These are phyloP conservation scores for Geotrichum restrictum DNA, from an alignment of 1,139 yeast genomes.

Conservation along the genomic window DNA sequence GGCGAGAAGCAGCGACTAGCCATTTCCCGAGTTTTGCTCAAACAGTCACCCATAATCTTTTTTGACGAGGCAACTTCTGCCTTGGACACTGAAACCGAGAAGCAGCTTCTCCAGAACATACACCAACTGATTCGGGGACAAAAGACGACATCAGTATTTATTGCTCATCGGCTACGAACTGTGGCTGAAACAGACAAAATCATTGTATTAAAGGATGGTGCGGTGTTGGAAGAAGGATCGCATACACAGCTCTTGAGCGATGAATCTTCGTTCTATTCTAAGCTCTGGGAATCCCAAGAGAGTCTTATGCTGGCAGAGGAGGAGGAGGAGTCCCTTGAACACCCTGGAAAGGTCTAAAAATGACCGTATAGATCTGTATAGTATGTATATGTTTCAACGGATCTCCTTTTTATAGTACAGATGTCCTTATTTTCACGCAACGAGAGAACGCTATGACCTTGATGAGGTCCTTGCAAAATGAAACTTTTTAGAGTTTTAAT, in stretches of 20 bases:
- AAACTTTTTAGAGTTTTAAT: no score
- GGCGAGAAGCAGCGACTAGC: constrained; percentile 97
- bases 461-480: no score
- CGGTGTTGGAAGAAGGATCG: constrained; percentile 81
- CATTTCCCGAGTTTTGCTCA: constrained; percentile 79
- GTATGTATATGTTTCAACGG: neutral
- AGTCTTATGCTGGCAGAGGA: constrained; percentile 34
- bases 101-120: constrained; percentile 69
- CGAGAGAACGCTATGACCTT: neutral
- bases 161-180: constrained; percentile 91
- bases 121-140: constrained; percentile 55
- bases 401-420: no score
- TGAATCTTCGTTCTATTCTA: constrained; percentile 60
- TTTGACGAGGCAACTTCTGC: constrained; percentile 98
- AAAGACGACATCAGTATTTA: constrained; percentile 72
- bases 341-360: neutral
- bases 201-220: constrained; percentile 75
- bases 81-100: constrained; percentile 93
- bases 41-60: constrained; percentile 83
- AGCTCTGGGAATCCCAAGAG: constrained; percentile 91
- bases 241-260: constrained; percentile 58
- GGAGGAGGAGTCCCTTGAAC: constrained; percentile 15
- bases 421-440: no score
- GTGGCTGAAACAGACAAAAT: constrained; percentile 93
- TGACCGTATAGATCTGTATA: neutral